phyloP scores from a whole-genome alignment of 345 rosid genomes.

The Bruguiera gymnorhiza region DNA sequence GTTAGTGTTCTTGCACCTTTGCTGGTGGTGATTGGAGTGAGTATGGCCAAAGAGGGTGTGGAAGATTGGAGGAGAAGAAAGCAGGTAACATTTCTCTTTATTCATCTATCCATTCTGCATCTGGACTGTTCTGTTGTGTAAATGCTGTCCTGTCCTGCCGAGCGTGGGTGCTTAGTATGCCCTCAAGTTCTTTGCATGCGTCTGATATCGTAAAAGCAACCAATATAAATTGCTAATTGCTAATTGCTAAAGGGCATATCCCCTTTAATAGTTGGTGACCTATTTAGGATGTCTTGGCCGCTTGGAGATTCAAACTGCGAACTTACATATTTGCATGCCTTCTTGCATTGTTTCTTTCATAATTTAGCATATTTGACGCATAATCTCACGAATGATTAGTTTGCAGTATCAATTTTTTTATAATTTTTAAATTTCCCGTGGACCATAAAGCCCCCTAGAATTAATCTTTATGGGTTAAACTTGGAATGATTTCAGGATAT shows the following conservation, averaged over 20 bases:
- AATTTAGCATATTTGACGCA: not conserved
- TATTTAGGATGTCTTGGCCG: not conserved
- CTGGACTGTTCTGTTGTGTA: not conserved
- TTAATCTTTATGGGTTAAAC: not conserved
- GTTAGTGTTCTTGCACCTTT: conserved; percentile 71
- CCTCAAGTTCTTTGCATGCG: not conserved
- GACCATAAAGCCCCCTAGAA: not conserved
- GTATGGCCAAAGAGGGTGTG: conserved; percentile 81
- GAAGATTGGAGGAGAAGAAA: conserved; percentile 76
- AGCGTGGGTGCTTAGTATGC: not conserved
- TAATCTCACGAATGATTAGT: not conserved
- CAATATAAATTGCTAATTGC: not conserved
- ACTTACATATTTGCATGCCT: not conserved
- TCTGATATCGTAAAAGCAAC: not conserved
- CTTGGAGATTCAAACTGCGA: not conserved
- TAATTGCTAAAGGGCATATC: not conserved
- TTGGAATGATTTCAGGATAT: conserved; percentile 56
- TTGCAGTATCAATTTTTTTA: not conserved
- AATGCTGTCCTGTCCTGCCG: not conserved
- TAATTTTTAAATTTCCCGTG: not conserved
- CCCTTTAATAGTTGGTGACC: not conserved
- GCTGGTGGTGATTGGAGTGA: conserved; percentile 73
- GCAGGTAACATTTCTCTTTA: conserved; percentile 48
- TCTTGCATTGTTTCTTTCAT: not conserved
- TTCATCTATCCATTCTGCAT: not conserved